Conservation (phyloP, 345 rosid genomes). For the Salix suchowensis region DNA sequence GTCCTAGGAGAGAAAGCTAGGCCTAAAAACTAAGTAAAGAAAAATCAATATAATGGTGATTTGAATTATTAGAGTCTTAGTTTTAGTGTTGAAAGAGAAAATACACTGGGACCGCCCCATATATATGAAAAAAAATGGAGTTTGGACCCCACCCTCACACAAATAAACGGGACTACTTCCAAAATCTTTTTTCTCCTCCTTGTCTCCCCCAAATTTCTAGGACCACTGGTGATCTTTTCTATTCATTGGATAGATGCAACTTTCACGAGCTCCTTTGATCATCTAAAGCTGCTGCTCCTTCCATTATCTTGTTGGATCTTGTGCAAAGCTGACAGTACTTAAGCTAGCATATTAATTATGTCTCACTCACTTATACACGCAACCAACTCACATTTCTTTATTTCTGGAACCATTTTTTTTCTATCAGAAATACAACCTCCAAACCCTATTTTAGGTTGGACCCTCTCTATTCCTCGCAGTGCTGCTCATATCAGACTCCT, state of each 20-base stretch:
- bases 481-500: not conserved
- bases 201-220: not conserved
- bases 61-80: not conserved
- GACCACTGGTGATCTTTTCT: slow-evolving; percentile 1
- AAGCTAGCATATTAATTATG: not conserved
- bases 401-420: not conserved
- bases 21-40: not conserved
- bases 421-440: not conserved
- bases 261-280: slow-evolving; percentile 19
- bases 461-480: not conserved
- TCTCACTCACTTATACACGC: not conserved
- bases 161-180: not conserved
- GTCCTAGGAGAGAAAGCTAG: not conserved
- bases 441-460: not conserved
- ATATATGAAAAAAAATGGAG: not conserved
- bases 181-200: not conserved
- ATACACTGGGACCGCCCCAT: not conserved
- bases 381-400: not conserved
- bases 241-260: slow-evolving; percentile 14
- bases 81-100: not conserved
- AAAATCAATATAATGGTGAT: not conserved
- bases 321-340: slow-evolving; percentile 18
- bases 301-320: slow-evolving; percentile 33
- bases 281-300: slow-evolving; percentile 21
- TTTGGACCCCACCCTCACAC: not conserved